Evolutionary conservation across 305 asterid genomes (phyloP), one percentile per base, ranked within the genome.

Genomic region (Withania somnifera): DNA sequence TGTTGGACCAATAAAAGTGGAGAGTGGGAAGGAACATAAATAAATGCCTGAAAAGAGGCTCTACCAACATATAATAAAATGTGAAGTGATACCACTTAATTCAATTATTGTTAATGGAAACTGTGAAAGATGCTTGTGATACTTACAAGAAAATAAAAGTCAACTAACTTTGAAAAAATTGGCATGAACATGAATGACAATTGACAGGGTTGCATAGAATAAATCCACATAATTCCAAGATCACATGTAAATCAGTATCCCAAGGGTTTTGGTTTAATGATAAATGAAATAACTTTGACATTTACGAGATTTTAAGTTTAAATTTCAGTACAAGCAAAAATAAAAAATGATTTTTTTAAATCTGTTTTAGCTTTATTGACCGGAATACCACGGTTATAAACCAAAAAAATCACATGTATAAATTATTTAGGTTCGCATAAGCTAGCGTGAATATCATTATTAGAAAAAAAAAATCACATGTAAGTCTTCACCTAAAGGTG

Each of bases 101-200:
- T 75, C 28, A 75, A 50, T 50, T 75, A 75, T 50, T 75, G 28
- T 26, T 50, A 75, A 47, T 15, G 28, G 45, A 5, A 63, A 75
- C 45, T 75, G n/a, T 75, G 80, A 47, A 75, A 75, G 45, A 75
- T 75, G 42, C 80, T 17, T 50, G 40, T 50, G 79, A 64, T 7
- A 63, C 6, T 4, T 38, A 15, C 15, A 47, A 28, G 6, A 28
- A 28, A 73, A 17, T 26, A 50, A 75, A 63, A 75, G 61, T 10
- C 26, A 75, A 30, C 4, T 1, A 30, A 26, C 6, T 50, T 75
- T 75, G 79, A 75, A 75, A 75, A 15, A 63, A 0, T 24, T 53
- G 73, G 7, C 45, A 61, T 17, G 28, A n/a, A 34, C 50, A 66
- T 34, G 50, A 34, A 36, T 63, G 75, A 66, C 50, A 34, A 34